A percentile compares a stretch with the other conserved stretches of the same genome.
Evolutionary conservation across 75 land plant genomes (phyloP).

Genomic region (Isoetes taiwanensis): DNA sequence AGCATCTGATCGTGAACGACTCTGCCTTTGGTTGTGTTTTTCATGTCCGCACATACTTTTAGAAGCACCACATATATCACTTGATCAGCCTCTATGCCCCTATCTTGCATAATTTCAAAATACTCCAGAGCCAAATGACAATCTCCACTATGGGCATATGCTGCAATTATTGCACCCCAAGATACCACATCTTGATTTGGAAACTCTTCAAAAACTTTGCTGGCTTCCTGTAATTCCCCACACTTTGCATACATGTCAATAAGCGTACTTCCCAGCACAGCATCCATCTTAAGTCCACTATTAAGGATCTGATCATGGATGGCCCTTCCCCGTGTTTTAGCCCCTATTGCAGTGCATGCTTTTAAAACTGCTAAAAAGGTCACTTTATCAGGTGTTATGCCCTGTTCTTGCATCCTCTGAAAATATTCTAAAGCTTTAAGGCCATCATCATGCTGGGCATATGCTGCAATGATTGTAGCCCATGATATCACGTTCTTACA

Average conservation of each 20-base stretch:
- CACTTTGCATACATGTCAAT: conserved; percentile 37
- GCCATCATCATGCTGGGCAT: conserved; percentile 8
- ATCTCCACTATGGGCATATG: conserved; percentile 21
- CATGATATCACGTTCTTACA: conserved; percentile 18
- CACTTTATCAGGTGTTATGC: conserved; percentile 19
- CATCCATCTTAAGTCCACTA: conserved; percentile 8
- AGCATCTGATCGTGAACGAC: conserved; percentile 8
- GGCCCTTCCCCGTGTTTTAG: not conserved
- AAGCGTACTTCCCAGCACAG: conserved; percentile 25
- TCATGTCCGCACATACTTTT: conserved; percentile 1
- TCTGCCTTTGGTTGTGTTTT: not conserved
- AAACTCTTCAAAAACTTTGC: conserved; percentile 13
- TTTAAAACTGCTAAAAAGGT: conserved; percentile 21
- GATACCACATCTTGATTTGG: conserved; percentile 16
- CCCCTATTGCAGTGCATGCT: conserved; percentile 10
- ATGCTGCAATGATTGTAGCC: conserved; percentile 22
- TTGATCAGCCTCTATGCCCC: conserved; percentile 20
- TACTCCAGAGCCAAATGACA: conserved; percentile 22
- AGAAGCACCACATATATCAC: conserved; percentile 8
- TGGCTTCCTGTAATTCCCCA: conserved; percentile 20
- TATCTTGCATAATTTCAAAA: conserved; percentile 30
- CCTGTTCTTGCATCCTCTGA: conserved; percentile 22
- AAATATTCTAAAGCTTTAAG: conserved; percentile 18
- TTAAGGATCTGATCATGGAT: conserved; percentile 10
- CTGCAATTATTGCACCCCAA: conserved; percentile 32